Evolutionary conservation across 139 green algal species (phyloP), one percentile per base, ranked within the genome.

Genomic region (Chlamydomonas applanata): DNA sequence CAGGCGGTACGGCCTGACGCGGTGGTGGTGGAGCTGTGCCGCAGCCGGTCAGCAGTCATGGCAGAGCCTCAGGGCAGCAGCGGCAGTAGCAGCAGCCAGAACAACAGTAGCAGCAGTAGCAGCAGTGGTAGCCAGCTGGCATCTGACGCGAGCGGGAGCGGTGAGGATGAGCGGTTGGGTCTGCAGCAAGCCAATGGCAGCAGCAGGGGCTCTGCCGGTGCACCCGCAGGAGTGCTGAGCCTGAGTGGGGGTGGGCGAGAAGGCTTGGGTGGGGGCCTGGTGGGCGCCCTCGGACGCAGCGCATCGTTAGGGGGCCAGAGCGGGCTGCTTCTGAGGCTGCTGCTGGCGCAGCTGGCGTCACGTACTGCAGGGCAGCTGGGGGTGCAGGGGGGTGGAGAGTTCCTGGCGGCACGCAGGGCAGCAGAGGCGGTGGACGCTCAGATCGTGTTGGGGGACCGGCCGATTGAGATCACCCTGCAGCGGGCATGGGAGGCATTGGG

Each of bases 401-500:
- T 95, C 57, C 49, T 80, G 3, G 87, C 91, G 0, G 91, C 88
- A 0, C 64, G 77, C 24, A 29, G 44, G 1, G 85, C 83, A 27
- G 87, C 90, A 4, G 89, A 89, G 19, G 83, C 71, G 25, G 77
- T 89, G 11, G 82, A 72, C 0, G 77, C 70, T 13, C 73, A 83
- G 44, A 32, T 97, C n/a, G 92, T 97, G 66, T 80, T 97, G 40
- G 92, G 92, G 0, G 92, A 97, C 78, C 63, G 92, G 45, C 92
- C 90, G 0, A 93, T 97, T 29, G 92, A 97, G 76, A 91, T 97
- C 45, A 96, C 85, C 7, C 81, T 96, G 35, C 54, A 80, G 70
- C 80, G 91, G 0, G 90, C 87, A 0, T 95, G 90, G 90, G 78
- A 76, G 0, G 85, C 85, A n/a, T 71, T 93, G 76, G 60, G 32